These are phyloP conservation scores for Leishmania arabica DNA, from an alignment of 208 protist genomes.

Conservation along the genomic window DNA sequence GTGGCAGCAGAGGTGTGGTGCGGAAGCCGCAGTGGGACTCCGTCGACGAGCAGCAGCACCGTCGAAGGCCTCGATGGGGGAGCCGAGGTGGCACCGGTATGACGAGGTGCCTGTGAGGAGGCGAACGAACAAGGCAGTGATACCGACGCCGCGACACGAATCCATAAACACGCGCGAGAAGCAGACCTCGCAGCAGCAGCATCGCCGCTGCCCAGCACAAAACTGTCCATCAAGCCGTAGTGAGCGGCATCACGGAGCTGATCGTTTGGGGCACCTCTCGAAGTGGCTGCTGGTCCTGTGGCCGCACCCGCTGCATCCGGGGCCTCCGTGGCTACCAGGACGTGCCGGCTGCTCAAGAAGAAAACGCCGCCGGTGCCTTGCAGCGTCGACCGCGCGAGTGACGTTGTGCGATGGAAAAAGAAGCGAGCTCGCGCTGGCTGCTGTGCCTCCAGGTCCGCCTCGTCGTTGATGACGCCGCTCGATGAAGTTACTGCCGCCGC, in stretches of 20 bases:
- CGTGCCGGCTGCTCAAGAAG: constrained; percentile 51
- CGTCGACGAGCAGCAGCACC: constrained; percentile 8
- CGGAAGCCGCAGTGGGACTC: neutral
- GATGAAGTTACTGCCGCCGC: neutral
- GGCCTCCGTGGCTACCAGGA: constrained; percentile 43
- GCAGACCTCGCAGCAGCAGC: neutral
- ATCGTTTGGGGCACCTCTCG: neutral
- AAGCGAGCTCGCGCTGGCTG: constrained; percentile 13
- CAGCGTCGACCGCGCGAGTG: constrained; percentile 10
- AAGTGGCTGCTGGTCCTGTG: neutral
- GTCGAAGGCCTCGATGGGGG: neutral
- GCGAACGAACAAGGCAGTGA: constrained; percentile 12
- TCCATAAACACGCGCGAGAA: neutral
- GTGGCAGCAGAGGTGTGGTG: neutral
- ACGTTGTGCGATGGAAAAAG: constrained; percentile 10
- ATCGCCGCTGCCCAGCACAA: constrained; percentile 9
- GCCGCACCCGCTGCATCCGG: neutral
- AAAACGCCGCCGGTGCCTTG: constrained; percentile 38
- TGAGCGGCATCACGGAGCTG: neutral
- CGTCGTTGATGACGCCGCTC: neutral
- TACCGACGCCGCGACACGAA: constrained; percentile 7
- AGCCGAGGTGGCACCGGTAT: neutral
- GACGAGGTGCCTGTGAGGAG: neutral
- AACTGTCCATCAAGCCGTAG: constrained; percentile 19
- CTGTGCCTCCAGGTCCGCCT: neutral